A percentile compares a stretch with the other conserved stretches of the same genome.
phyloP scores from a whole-genome alignment of 805 yeast genomes.

The Starmerella roubikii region DNA sequence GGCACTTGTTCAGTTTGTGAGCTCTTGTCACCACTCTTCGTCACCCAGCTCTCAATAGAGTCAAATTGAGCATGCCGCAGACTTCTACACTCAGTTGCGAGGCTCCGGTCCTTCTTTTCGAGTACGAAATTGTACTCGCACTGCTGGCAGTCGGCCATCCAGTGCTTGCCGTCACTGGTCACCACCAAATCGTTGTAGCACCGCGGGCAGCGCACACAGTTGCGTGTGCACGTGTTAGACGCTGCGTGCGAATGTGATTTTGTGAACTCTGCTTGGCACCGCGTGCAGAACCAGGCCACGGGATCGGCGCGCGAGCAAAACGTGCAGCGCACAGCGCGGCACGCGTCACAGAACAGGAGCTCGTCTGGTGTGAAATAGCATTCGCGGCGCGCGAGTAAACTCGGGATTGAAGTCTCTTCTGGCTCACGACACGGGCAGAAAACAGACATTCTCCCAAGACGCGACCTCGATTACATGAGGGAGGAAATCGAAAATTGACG shows the following conservation, averaged over 20 bases:
- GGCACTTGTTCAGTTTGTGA: conserved; percentile 14
- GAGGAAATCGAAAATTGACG: not conserved
- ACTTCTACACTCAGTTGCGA: not conserved
- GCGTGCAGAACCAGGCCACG: conserved; percentile 27
- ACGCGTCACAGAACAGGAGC: conserved; percentile 28
- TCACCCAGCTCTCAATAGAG: not conserved
- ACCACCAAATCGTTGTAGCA: conserved; percentile 15
- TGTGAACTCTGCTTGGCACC: conserved; percentile 26
- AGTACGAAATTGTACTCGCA: conserved; percentile 3
- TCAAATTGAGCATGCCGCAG: not conserved
- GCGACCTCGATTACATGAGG: too few relatives aligned
- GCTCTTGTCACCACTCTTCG: too few relatives aligned
- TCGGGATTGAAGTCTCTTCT: conserved; percentile 1
- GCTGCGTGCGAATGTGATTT: conserved; percentile 19
- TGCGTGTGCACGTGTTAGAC: conserved; percentile 24
- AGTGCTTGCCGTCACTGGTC: not conserved
- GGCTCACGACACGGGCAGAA: conserved; percentile 15
- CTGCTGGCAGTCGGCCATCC: not conserved
- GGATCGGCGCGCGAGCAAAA: conserved; percentile 27
- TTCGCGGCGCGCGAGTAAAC: conserved; percentile 2
- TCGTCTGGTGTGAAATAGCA: conserved; percentile 21
- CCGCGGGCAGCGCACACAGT: conserved; percentile 27
- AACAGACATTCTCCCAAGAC: conserved; percentile 4
- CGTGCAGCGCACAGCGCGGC: conserved; percentile 27
- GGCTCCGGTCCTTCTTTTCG: not conserved